Conservation (phyloP, 2,329 filamentous ascomycete genomes). For the Colletotrichum coccodes region DNA sequence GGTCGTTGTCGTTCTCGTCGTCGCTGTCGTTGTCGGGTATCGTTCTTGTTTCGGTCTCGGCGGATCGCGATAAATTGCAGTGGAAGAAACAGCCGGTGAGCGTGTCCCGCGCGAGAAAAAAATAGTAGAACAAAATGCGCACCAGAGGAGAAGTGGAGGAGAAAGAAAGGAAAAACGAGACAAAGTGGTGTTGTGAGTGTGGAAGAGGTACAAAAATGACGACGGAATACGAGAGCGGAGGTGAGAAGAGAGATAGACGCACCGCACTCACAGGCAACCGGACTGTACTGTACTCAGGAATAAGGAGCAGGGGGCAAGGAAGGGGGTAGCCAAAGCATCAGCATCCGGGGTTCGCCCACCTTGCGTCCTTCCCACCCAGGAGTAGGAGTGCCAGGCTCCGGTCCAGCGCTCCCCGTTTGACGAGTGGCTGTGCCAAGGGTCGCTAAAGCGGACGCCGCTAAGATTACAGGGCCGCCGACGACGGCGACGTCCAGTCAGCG, state of each 20-base stretch:
- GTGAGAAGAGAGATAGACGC: background rate
- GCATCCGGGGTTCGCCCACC: constrained; percentile 13
- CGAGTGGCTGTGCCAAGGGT: constrained; percentile 28
- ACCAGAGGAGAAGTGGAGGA: background rate
- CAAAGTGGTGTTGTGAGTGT: background rate
- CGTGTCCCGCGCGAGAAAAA: background rate
- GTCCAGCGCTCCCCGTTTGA: background rate
- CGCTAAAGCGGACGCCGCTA: constrained; percentile 21
- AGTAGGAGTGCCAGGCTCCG: background rate
- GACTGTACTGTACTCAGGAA: background rate
- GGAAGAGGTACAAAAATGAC: background rate
- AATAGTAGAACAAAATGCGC: constrained; percentile 1
- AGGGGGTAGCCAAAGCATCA: background rate
- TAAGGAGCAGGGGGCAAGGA: background rate
- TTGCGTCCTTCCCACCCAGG: background rate
- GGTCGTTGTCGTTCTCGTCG: background rate
- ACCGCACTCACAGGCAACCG: background rate
- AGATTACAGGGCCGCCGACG: constrained; percentile 28
- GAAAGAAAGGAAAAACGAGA: background rate
- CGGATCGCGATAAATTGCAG: background rate
- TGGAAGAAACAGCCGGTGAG: background rate
- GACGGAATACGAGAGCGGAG: background rate
- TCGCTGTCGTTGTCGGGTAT: background rate
- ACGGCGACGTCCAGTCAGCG: constrained; percentile 19
- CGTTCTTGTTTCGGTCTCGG: background rate